A percentile compares a stretch with the other conserved stretches of the same genome.
Conservation (phyloP, 1,284 basidiomycete species). For the Rhodotorula glutinis region DNA sequence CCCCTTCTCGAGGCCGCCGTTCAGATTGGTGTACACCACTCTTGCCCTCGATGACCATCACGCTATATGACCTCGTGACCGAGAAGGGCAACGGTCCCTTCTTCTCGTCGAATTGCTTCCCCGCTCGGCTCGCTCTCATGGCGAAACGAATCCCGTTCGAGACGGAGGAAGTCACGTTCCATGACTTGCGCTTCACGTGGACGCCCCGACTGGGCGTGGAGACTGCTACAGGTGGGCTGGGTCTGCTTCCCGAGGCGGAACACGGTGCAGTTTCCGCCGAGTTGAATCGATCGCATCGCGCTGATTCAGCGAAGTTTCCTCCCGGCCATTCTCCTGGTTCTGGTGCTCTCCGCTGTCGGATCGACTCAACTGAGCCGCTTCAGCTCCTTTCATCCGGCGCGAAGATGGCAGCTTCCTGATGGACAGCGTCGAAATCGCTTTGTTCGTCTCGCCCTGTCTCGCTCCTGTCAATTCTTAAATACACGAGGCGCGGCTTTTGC, state of each 20-base stretch:
- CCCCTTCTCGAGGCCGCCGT: neutral
- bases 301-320: neutral
- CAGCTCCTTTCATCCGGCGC: constrained; percentile 18
- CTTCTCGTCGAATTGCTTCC: constrained; percentile 21
- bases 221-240: constrained; percentile 3
- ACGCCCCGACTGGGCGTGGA: constrained; percentile 3
- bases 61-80: constrained; percentile 23
- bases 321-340: too few relatives aligned
- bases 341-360: neutral
- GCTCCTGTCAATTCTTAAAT: too few relatives aligned
- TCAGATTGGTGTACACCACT: too few relatives aligned
- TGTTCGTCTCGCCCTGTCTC: neutral
- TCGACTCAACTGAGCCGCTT: too few relatives aligned
- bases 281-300: neutral
- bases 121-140: constrained; percentile 17
- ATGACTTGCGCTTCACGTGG: constrained; percentile 21
- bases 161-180: constrained; percentile 15
- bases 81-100: neutral
- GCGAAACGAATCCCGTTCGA: constrained; percentile 12
- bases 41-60: neutral
- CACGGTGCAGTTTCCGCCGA: too few relatives aligned
- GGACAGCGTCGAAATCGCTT: constrained; percentile 22
- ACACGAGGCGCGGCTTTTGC: too few relatives aligned
- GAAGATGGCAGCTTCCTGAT: constrained; percentile 20
- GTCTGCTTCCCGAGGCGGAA: too few relatives aligned